Base-by-base conservation (phyloP, 768 basidiomycete species). In the Paxillus involutus region DNA sequence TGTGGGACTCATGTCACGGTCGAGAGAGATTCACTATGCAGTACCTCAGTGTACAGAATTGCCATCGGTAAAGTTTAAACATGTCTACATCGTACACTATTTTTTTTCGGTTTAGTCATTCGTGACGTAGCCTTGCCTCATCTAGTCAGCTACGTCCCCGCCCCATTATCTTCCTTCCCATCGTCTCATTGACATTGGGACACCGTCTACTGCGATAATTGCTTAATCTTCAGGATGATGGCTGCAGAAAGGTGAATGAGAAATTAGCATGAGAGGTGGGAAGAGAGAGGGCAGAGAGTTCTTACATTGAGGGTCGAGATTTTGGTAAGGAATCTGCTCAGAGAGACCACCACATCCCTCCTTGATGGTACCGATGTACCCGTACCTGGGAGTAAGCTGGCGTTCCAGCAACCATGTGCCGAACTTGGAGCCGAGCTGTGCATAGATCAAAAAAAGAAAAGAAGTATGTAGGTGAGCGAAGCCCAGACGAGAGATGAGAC, bases 341-440 rank as follows among this genome's bases (percentile, higher is more conserved):
- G 83, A 82, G 52, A 94, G 74, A 48, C 92, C 91, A 64, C 81
- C 82, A 55, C 79, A 85, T 67, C 90, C 79, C 71, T 91, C 88
- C 75, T 87, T 89, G 49, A 79, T 80, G 19, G 83, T 83, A 55
- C 89, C 89, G 74, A 94, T 86, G 76, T 93, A 91, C 13, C 79
- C 84, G 64, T 87, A 94, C 64, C 79, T 86, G 41, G 91, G 91
- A 12, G 88, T 86, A 55, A 93, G 82, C 61, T 78, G 74, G 60
- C 91, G 87, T 71, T 93, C 91, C 21, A 94, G 76, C 30, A 93
- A 77, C 89, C 90, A 94, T 0, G 91, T 91, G 21, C 92, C 92
- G 63, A 82, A 88, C 72, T 87, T 89, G 41, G 87, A 88, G 40
- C 89, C 90, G 63, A 92, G 86, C 76, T 81, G 33, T 13, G 21